Base-by-base conservation (phyloP, 129 eudicot genomes). In the Centaurea solstitialis region DNA sequence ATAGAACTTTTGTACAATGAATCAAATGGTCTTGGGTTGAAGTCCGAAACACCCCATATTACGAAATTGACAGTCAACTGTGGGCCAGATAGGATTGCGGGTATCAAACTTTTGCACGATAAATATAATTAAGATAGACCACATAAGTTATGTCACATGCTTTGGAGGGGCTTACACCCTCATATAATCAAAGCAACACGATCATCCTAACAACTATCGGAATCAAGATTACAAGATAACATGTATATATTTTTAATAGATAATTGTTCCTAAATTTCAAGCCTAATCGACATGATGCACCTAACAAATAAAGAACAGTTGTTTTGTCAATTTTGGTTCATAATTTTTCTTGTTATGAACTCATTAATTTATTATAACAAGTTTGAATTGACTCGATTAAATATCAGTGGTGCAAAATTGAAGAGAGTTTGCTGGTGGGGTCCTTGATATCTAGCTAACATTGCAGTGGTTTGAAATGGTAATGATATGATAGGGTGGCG, bases 401-500 rank as follows among this genome's bases (percentile, higher is more conserved):
- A 30, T 30, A 24, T 45, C 22, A 30, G 28, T 28, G 20, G 23
- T 39, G 39, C 72, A 38, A 38, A 40, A 39, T 75, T 8, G 40
- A 61, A 38, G 40, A 53, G 76, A 70, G 75, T 13, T 78, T 81
- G 7, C 12, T 81, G 15, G 47, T 40, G 78, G 80, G 86, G 78
- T 83, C 74, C 17, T 12, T 77, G 74, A 70, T 70, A 70, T 76
- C 20, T 28, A 43, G 21, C 72, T 69, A 41, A 76, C 22, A 39
- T 26, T 13, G 45, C 73, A 73, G 79, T 76, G 70, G 57, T 61
- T 76, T 76, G 11, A 37, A 77, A 69, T 70, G 61, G 35, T 64
- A 47, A 47, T 73, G 53, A 76, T 77, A 47, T 73, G 53, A 76
- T 77, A 96, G 99, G 99, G 99, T 78, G 99, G 99, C 35, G 99